Percentiles rank a stretch among this genome's conserved stretches.
phyloP scores from a whole-genome alignment of 768 basidiomycete genomes.

The Tylopilus vinaceipallidus region DNA sequence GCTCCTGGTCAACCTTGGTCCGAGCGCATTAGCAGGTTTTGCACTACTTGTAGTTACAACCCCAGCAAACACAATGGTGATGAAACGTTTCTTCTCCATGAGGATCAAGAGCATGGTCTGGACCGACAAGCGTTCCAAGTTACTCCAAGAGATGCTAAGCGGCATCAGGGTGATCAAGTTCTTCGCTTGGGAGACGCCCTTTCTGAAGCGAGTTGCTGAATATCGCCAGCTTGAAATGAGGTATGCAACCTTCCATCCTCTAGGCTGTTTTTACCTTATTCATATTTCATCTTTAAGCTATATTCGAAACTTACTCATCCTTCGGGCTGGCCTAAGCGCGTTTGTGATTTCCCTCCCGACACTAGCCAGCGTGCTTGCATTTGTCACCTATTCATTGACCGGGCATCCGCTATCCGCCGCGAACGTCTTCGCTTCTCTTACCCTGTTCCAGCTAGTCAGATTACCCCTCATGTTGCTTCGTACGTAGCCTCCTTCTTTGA shows the following conservation, averaged over 20 bases:
- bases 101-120: slow-evolving; percentile 78
- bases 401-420: slow-evolving; percentile 70
- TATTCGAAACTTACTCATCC: slow-evolving; percentile 62
- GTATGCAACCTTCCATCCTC: slow-evolving; percentile 33
- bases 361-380: slow-evolving; percentile 74
- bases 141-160: slow-evolving; percentile 85
- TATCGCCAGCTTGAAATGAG: slow-evolving; percentile 71
- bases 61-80: slow-evolving; percentile 68
- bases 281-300: slow-evolving; percentile 38
- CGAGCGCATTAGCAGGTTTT: slow-evolving; percentile 53
- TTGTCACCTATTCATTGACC: slow-evolving; percentile 72
- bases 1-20: slow-evolving; percentile 70
- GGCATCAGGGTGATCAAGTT: slow-evolving; percentile 93
- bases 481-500: slow-evolving; percentile 20
- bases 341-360: slow-evolving; percentile 71
- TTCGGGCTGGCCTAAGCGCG: slow-evolving; percentile 66
- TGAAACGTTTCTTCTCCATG: slow-evolving; percentile 60
- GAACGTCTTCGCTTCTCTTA: slow-evolving; percentile 79
- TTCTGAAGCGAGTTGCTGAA: slow-evolving; percentile 66
- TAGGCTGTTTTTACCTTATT: background rate
- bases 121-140: slow-evolving; percentile 88
- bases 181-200: slow-evolving; percentile 86
- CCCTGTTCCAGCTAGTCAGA: slow-evolving; percentile 80
- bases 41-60: slow-evolving; percentile 65
- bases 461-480: slow-evolving; percentile 76